Evolutionary conservation across 768 basidiomycete genomes (phyloP), one percentile per base, ranked within the genome.

Genomic region (Calocera viscosa): DNA sequence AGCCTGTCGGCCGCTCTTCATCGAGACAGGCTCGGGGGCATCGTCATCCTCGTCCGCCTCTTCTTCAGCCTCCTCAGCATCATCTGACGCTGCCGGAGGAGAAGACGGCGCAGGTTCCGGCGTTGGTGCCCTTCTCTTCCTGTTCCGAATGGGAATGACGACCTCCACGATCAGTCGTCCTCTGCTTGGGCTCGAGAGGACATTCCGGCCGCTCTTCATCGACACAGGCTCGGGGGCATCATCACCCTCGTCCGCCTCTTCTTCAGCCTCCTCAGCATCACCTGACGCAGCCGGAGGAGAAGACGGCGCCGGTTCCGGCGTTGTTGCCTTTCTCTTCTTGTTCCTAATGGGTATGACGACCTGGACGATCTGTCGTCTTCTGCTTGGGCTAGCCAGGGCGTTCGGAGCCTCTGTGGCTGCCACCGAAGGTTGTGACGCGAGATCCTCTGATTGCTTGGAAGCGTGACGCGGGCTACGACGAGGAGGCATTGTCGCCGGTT

Each of bases 181-280:
- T 32, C 26, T 60, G 2, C 53, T 26, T 5, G 8, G 24, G 53
- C 53, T 60, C 7, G 53, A 26, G 2, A 60, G 26, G 22, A 26
- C 53, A 32, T 60, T 60, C n/a, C 53, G 53, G 26, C 53, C 53
- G 30, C 53, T 60, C 19, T 60, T 60, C 53, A 60, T 60, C 53
- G 53, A 60, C 19, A 60, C 53, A 11, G 53, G 53, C 30, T 60
- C 53, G 30, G 53, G 53, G 8, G 53, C 26, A 19, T 60, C 53
- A 32, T 60, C 53, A 10, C 30, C 30, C 2, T 60, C 53, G 10
- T 60, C 53, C 24, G 14, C 53, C 53, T 60, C 53, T 10, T 60
- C 53, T 16, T 60, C 53, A 8, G 10, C 26, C 2, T 32, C 53
- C 30, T 60, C 53, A 2, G 19, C 43, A 24, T 47, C 43, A 17